phyloP scores from a whole-genome alignment of 2,329 filamentous ascomycete genomes.

The Paecilomyces dactylethromorphus region DNA sequence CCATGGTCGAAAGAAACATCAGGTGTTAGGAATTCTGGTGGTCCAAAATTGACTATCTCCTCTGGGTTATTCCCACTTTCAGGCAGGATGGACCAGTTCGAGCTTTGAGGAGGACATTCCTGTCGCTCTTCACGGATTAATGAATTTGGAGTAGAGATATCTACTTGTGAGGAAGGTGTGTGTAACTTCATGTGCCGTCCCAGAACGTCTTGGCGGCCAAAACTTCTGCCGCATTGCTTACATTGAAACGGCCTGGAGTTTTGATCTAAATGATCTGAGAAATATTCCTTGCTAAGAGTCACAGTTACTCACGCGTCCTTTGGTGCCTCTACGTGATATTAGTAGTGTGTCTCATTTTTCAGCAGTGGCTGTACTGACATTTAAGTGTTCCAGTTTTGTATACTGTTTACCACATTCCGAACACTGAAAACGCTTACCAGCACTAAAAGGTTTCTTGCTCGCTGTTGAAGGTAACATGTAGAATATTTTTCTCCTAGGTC shows the following conservation, averaged over 20 bases:
- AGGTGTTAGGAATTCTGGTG: neutral
- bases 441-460: neutral
- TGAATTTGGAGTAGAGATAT: neutral
- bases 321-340: conserved; percentile 7
- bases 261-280: conserved; percentile 5
- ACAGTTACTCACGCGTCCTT: conserved; percentile 5
- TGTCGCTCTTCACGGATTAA: neutral
- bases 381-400: conserved; percentile 14
- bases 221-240: conserved; percentile 11
- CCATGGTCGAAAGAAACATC: neutral
- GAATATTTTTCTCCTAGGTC: too few relatives aligned
- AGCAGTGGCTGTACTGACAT: conserved; percentile 2
- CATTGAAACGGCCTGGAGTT: conserved; percentile 14
- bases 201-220: conserved; percentile 16
- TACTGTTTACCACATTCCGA: conserved; percentile 10
- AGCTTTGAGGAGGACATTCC: neutral
- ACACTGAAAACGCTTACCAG: conserved; percentile 10
- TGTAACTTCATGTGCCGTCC: conserved; percentile 13
- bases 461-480: conserved; percentile 3
- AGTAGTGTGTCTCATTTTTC: neutral
- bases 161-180: neutral
- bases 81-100: neutral
- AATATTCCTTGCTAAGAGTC: neutral
- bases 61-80: neutral
- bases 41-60: neutral